These are phyloP conservation scores for Fusarium clavum DNA, from an alignment of 2,329 filamentous ascomycete genomes.

Conservation along the genomic window DNA sequence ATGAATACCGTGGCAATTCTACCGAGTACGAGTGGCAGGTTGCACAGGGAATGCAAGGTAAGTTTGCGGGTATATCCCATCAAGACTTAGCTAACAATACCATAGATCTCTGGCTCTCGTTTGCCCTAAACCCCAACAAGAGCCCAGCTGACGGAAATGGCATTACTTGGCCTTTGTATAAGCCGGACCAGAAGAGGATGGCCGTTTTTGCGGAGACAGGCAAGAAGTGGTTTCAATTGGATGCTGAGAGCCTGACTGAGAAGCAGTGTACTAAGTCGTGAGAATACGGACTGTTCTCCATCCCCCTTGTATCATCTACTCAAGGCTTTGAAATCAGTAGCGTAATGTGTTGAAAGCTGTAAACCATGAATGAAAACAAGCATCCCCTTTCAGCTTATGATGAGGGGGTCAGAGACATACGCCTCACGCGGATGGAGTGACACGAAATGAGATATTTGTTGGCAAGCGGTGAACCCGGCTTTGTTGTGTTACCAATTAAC, in stretches of 20 bases:
- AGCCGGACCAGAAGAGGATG: not conserved
- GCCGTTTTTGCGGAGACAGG: not conserved
- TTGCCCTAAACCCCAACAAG: not conserved
- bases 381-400: too few species aligned
- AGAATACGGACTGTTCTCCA: accelerated
- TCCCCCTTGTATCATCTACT: too few species aligned
- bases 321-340: too few species aligned
- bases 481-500: too few species aligned
- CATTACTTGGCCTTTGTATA: conserved; percentile 6
- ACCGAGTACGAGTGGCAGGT: conserved; percentile 21
- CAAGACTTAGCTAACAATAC: accelerated
- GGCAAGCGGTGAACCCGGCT: too few species aligned
- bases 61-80: accelerated
- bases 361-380: too few species aligned
- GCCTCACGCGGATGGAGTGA: too few species aligned
- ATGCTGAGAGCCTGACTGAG: not conserved
- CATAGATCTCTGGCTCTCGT: conserved; percentile 3
- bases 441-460: too few species aligned
- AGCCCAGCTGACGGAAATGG: not conserved
- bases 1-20: conserved; percentile 16
- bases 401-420: too few species aligned
- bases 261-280: not conserved
- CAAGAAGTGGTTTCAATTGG: conserved; percentile 11
- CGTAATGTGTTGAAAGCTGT: too few species aligned
- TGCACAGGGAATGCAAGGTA: conserved; percentile 9